These are phyloP conservation scores for Yamadazyma olivae DNA, from an alignment of 805 yeast species.

Conservation along the genomic window DNA sequence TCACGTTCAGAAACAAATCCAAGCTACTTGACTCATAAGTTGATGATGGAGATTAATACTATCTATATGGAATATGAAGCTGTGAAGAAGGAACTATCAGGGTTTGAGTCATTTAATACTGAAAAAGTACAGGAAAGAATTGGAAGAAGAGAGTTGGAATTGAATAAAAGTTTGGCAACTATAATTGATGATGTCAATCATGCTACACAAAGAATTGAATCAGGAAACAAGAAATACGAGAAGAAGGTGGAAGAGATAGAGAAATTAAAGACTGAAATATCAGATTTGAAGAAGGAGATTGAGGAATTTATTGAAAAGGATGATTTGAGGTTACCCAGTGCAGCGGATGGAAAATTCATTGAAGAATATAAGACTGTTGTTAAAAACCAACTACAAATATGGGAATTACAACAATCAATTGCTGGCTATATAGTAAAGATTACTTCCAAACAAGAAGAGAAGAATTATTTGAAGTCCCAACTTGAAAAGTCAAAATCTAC, in stretches of 20 bases:
- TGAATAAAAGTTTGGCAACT: constrained; percentile 41
- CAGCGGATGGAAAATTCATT: background rate
- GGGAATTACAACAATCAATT: constrained; percentile 46
- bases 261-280: constrained; percentile 25
- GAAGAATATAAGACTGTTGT: constrained; percentile 20
- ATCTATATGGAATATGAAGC: constrained; percentile 41
- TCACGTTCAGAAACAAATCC: constrained; percentile 11
- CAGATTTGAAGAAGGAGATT: constrained; percentile 23
- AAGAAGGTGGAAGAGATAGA: constrained; percentile 32
- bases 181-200: constrained; percentile 47
- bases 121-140: constrained; percentile 39
- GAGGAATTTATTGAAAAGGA: constrained; percentile 5
- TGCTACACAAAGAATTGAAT: constrained; percentile 29
- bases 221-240: constrained; percentile 28
- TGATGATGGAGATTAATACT: constrained; percentile 54
- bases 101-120: constrained; percentile 29
- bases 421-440: constrained; percentile 40
- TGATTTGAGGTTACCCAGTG: background rate
- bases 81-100: constrained; percentile 41
- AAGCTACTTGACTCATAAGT: constrained; percentile 55
- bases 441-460: constrained; percentile 53
- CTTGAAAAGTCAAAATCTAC: constrained; percentile 51
- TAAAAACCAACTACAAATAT: constrained; percentile 38
- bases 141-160: constrained; percentile 41
- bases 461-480: constrained; percentile 61